Evolutionary conservation across 352 stramenopile genomes (phyloP), one percentile per base, ranked within the genome.

Genomic region (Globisporangium yorkense): DNA sequence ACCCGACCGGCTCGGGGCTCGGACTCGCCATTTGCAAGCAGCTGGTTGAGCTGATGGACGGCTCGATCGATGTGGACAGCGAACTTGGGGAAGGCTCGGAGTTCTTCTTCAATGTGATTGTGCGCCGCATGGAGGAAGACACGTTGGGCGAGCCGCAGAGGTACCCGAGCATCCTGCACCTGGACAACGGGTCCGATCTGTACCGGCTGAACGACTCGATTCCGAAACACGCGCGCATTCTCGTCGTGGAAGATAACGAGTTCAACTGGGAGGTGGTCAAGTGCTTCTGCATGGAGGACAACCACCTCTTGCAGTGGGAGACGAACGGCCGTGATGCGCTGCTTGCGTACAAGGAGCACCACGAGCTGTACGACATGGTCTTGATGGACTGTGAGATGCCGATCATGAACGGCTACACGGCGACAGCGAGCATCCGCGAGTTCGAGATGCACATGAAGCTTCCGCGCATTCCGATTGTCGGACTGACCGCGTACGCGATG

Each of bases 211-310:
- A 73, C n/a, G 66, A 68, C 47, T 47, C 24, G 24, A 71, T 91
- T 20, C 83, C 80, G 3, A 84, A 80, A 8, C 75, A 89, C 58
- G 83, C 84, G 44, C 74, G 81, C 0, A 92, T 94, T 45, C 67
- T 94, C 58, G 80, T 92, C 10, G 84, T 92, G 7, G 87, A 96
- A 72, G 87, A 96, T 65, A 96, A 96, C 48, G 84, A 96, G 51
- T 94, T 96, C 61, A 96, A 96, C 48, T 94, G 84, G 87, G 84
- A 96, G 68, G 84, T 96, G 7, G 83, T 96, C 44, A 94, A 93
- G 56, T 91, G 80, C 60, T 94, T 89, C 54, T 88, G 88, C 54
- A 78, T 75, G 48, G 75, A 90, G 50, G 84, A 89, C 47, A 86
- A 94, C 49, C 84, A 94, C 56, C 54, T 90, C 12, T 59, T 94